Conservation (phyloP, 495 filamentous ascomycete species). For the Lophiostoma macrostomum region DNA sequence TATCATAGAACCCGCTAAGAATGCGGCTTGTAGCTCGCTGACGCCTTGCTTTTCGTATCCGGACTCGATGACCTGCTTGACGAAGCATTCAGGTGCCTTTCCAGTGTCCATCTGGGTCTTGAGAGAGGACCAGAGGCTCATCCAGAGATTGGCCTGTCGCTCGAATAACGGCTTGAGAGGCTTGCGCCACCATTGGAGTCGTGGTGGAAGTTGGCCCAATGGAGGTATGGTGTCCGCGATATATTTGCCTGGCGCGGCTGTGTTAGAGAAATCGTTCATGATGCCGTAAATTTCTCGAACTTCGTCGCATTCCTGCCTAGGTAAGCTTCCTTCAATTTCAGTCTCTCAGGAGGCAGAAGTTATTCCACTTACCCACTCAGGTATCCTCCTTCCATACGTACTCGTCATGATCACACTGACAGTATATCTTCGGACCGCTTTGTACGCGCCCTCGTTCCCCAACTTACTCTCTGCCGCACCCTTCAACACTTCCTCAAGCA, state of each 20-base stretch:
- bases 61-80: slow-evolving; percentile 29
- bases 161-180: slow-evolving; percentile 14
- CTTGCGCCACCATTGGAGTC: slow-evolving; percentile 30
- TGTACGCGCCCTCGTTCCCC: slow-evolving; percentile 18
- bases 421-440: slow-evolving; percentile 29
- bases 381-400: slow-evolving; percentile 33
- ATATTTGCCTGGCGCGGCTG: slow-evolving; percentile 21
- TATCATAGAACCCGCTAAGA: slow-evolving; percentile 30
- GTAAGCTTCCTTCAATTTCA: neutral
- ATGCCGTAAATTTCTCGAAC: slow-evolving; percentile 28
- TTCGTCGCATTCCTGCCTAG: slow-evolving; percentile 24
- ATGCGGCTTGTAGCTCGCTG: slow-evolving; percentile 30
- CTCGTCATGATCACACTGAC: slow-evolving; percentile 34
- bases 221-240: slow-evolving; percentile 25
- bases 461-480: neutral
- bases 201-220: slow-evolving; percentile 11
- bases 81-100: slow-evolving; percentile 34
- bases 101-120: slow-evolving; percentile 24
- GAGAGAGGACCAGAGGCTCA: slow-evolving; percentile 12
- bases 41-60: slow-evolving; percentile 24
- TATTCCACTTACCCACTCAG: slow-evolving; percentile 20
- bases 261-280: slow-evolving; percentile 29
- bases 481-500: slow-evolving; percentile 28
- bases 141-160: slow-evolving; percentile 27
- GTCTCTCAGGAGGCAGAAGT: neutral